Evolutionary conservation across 2,329 filamentous ascomycete genomes (phyloP), one percentile per base, ranked within the genome.

Genomic region (Ceratocystis cacaofunesta): DNA sequence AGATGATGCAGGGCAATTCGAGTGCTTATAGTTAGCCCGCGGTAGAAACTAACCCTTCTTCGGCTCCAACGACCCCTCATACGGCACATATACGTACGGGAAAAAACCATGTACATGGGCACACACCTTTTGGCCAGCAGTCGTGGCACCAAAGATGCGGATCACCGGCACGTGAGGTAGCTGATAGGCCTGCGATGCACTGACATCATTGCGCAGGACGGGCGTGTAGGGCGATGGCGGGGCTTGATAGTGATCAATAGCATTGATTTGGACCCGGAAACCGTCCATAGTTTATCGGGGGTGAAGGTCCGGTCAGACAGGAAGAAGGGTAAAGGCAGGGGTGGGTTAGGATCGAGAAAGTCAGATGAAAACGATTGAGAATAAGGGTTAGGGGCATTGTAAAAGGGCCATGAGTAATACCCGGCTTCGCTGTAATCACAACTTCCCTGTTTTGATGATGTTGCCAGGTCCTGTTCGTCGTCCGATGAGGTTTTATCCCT

Each of bases 51-150:
- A 75, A 92, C 89, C 88, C 73, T 86, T 81, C 68, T 88, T 81
- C 8, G 80, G 78, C 50, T 79, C 80, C 68, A 94, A 74, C 70
- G 82, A 82, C 25, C 89, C 91, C 61, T 81, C 78, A 74, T 96
- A 96, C 74, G 92, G 87, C 65, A 99, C 80, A 73, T 91, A 97
- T n/a, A 97, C 78, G 73, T 99, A 99, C 1, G 94, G 94, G 71
- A 99, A 92, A 25, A 90, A 91, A 68, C 95, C 94, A 75, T 97
- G 94, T 65, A 99, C 85, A 77, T 99, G 94, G 36, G 90, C 90
- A 76, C 94, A 96, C 17, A 96, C 90, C 73, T 95, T 96, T 76
- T 97, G 92, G 0, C 94, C 94, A 0, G 90, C 94, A 73, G 95
- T 90, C 0, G 92, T 96, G 2, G 91, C 86, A 0, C 94, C 94